These are phyloP conservation scores for Sindora glabra DNA, from an alignment of 306 rosid genomes.

Conservation along the genomic window DNA sequence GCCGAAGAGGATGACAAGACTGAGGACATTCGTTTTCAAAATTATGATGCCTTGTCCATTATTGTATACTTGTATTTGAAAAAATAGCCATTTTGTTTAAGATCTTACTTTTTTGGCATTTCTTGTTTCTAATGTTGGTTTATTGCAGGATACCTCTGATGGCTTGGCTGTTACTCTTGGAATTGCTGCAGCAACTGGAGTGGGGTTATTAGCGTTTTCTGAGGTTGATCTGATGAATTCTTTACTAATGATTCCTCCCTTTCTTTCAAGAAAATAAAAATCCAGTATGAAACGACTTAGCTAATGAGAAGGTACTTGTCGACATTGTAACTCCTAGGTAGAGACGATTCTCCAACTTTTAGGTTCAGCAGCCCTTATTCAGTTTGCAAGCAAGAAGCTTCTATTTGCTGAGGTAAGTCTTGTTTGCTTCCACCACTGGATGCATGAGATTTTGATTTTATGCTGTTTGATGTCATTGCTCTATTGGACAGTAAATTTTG, in stretches of 20 bases:
- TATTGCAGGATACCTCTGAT: conserved; percentile 57
- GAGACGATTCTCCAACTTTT: conserved; percentile 83
- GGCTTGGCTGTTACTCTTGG: conserved; percentile 51
- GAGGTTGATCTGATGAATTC: conserved; percentile 45
- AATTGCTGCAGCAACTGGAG: conserved; percentile 65
- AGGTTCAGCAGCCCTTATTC: conserved; percentile 85
- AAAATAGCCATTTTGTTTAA: neutral
- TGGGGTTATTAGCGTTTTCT: conserved; percentile 58
- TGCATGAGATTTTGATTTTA: neutral
- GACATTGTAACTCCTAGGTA: conserved; percentile 30
- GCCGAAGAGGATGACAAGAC: too few species aligned
- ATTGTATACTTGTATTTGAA: neutral
- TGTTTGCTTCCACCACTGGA: neutral
- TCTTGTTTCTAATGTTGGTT: conserved; percentile 8
- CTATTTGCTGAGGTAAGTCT: conserved; percentile 75
- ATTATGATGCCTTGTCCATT: neutral
- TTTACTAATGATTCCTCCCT: neutral
- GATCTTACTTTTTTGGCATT: neutral
- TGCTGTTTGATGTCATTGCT: neutral
- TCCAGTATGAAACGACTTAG: neutral
- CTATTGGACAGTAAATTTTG: neutral
- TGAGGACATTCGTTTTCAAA: too few species aligned
- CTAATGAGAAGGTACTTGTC: conserved; percentile 3
- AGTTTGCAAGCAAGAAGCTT: conserved; percentile 74
- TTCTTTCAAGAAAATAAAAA: neutral